Evolutionary conservation across 441 rosid species (phyloP), one percentile per base, ranked within the genome.

Genomic region (Erodium trifolium): DNA sequence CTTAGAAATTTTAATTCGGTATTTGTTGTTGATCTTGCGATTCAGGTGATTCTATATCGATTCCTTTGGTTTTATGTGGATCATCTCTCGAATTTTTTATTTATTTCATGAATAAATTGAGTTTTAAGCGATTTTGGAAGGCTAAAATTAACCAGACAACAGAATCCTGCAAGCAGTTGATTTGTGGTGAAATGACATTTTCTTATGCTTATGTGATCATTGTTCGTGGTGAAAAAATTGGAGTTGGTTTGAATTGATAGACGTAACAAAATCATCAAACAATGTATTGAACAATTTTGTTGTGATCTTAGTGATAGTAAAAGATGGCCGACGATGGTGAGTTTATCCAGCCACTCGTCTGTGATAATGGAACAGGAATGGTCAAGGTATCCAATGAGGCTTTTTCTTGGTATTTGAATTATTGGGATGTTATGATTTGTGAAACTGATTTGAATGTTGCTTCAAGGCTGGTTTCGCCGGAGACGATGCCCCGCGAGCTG

Each of bases 291-390:
- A 37, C 41, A 37, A 37, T 37, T 7, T 39, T 39, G 45, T 6
- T 39, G 45, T 39, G 11, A 39, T 39, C 45, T 39, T 6, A 62
- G 96, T 92, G 75, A 90, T 90, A 70, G 96, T 92, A 19, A 92
- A 84, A 81, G 90, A 92, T 75, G 88, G 95, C 34, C 34, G 34
- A 31, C 34, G 34, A 31, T 31, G 34, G 34, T 31, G 34, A 31
- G 4, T 2, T 1, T 31, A 31, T 31, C 34, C 34, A 31, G 3
- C 34, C 34, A 31, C 34, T 31, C 34, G 34, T 31, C 34, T 31
- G 34, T 31, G 34, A 31, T 31, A 31, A 31, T 2, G 34, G 34
- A 31, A 31, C 34, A 2, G 34, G 34, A 31, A 31, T 31, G 34
- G 34, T 31, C 34, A 31, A 31, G 34, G 34, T 31, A 31, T 31